Percentiles rank a stretch among this genome's conserved stretches.
Evolutionary conservation across 768 basidiomycete species (phyloP).

Genomic region (Boletus bicolor): DNA sequence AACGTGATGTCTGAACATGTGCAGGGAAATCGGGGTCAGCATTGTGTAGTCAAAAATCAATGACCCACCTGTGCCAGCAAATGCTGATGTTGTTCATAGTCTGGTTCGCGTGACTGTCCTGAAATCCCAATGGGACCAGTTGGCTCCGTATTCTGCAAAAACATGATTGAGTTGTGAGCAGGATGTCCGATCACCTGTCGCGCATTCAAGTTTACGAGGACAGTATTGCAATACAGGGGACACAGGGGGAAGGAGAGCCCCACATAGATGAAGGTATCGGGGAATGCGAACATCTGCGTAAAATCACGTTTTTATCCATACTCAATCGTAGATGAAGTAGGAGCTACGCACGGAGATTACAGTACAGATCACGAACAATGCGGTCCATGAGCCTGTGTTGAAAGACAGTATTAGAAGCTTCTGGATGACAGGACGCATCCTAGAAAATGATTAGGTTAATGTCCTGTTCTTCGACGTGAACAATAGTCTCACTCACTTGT

Average conservation of each 20-base stretch:
- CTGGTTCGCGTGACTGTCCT: neutral
- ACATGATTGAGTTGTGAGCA: neutral
- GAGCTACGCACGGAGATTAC: constrained; percentile 12
- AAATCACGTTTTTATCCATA: neutral
- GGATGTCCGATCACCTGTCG: constrained; percentile 15
- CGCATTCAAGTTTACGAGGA: constrained; percentile 33
- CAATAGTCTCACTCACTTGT: neutral
- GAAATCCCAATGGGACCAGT: neutral
- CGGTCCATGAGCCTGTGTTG: constrained; percentile 17
- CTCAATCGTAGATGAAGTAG: neutral
- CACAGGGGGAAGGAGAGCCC: constrained; percentile 29
- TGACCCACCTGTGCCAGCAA: neutral
- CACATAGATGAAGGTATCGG: constrained; percentile 17
- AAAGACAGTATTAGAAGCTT: constrained; percentile 14
- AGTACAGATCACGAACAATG: constrained; percentile 11
- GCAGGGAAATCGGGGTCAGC: no score
- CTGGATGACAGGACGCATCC: constrained; percentile 19
- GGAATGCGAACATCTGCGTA: constrained; percentile 10
- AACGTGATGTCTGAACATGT: neutral
- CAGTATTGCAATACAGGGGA: constrained; percentile 31
- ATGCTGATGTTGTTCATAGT: neutral
- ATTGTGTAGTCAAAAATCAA: neutral
- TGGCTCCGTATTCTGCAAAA: constrained; percentile 4
- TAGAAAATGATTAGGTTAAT: neutral
- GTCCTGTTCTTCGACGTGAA: neutral